Evolutionary conservation across 2,329 filamentous ascomycete genomes (phyloP).

Genomic region (Penicillium sp.): DNA sequence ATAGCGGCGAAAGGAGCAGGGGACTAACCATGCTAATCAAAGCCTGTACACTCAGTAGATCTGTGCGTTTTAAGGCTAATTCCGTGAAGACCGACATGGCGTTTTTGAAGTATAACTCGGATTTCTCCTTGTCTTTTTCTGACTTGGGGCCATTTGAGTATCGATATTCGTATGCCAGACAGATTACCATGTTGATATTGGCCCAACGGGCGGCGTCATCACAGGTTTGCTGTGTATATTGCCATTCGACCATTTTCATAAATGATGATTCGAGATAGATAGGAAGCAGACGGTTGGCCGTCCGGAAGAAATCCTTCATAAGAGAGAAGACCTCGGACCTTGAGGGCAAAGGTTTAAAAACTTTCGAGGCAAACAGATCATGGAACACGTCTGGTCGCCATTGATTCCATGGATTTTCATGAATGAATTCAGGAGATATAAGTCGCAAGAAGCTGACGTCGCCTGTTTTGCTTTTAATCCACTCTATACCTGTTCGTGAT

Average conservation of each 20-base stretch:
- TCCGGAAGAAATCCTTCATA: constrained; percentile 87
- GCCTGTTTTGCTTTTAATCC: constrained; percentile 96
- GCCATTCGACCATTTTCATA: constrained; percentile 89
- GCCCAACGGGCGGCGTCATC: constrained; percentile 96
- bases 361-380: constrained; percentile 77
- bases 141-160: constrained; percentile 89
- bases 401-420: constrained; percentile 85
- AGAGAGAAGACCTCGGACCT: constrained; percentile 83
- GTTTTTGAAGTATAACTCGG: constrained; percentile 92
- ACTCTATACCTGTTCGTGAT: constrained; percentile 90
- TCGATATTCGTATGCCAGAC: constrained; percentile 81
- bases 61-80: constrained; percentile 86
- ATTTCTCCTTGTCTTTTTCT: constrained; percentile 83
- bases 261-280: constrained; percentile 94
- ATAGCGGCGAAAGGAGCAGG: not conserved
- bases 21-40: constrained; percentile 71
- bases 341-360: constrained; percentile 76
- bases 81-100: constrained; percentile 88
- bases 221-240: constrained; percentile 88
- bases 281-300: constrained; percentile 96
- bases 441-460: constrained; percentile 84
- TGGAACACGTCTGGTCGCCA: constrained; percentile 97
- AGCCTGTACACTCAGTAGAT: constrained; percentile 87
- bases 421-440: constrained; percentile 75
- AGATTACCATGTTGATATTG: constrained; percentile 83